phyloP scores from a whole-genome alignment of 441 rosid species.

The Kokia cookei region DNA sequence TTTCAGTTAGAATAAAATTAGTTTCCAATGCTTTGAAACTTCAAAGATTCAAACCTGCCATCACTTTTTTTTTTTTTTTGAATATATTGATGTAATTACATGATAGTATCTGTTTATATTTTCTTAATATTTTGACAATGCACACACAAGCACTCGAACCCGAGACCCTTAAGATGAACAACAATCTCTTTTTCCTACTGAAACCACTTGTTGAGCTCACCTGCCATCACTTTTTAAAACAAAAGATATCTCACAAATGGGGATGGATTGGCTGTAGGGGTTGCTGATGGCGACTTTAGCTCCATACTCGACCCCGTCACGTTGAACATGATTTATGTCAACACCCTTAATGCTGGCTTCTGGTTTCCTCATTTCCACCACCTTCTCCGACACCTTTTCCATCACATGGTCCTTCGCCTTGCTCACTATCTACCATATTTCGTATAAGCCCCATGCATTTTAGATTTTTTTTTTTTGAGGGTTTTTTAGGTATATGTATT shows the following conservation, averaged over 20 bases:
- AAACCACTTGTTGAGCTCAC: no score
- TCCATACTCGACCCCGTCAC: slow-evolving; percentile 46
- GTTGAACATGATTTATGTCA: slow-evolving; percentile 45
- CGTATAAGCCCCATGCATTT: neutral
- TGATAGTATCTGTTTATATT: no score
- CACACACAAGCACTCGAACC: no score
- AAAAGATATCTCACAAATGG: slow-evolving; percentile 76
- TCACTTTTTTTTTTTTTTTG: slow-evolving; percentile 32
- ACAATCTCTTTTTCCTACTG: no score
- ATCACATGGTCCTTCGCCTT: slow-evolving; percentile 68
- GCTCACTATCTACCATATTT: slow-evolving; percentile 36
- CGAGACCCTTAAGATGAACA: no score
- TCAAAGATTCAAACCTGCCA: neutral
- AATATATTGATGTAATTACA: no score
- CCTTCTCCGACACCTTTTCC: slow-evolving; percentile 51
- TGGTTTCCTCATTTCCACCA: slow-evolving; percentile 54
- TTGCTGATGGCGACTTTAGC: slow-evolving; percentile 65
- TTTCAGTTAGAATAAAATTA: no score
- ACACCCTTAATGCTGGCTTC: slow-evolving; percentile 59
- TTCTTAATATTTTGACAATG: no score
- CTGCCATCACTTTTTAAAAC: slow-evolving; percentile 30
- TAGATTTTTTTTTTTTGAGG: neutral
- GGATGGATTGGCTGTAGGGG: slow-evolving; percentile 64
- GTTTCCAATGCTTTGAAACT: neutral
- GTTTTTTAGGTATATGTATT: neutral